Conservation (phyloP, 2,329 filamentous ascomycete species). For the Aspergillus brunneoviolaceus region DNA sequence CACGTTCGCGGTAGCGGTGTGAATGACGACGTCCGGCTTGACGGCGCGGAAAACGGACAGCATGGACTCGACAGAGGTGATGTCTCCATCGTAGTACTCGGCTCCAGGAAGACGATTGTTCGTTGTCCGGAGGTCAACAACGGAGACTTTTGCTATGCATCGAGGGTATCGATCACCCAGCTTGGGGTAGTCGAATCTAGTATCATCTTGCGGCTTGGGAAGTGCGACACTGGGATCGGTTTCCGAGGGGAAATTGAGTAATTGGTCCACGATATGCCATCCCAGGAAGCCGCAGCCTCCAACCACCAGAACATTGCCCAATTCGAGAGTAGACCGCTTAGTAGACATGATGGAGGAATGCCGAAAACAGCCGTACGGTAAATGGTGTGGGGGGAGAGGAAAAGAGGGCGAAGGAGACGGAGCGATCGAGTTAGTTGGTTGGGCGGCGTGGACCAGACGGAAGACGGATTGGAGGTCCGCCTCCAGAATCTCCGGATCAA, state of each 20-base stretch:
- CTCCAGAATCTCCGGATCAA: constrained; percentile 8
- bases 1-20: constrained; percentile 75
- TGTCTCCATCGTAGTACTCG: constrained; percentile 73
- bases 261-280: constrained; percentile 74
- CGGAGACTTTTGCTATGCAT: constrained; percentile 58
- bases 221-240: constrained; percentile 39
- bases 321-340: constrained; percentile 38
- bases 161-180: constrained; percentile 43
- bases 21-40: constrained; percentile 80
- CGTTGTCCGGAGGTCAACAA: constrained; percentile 70
- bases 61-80: constrained; percentile 66
- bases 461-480: neutral
- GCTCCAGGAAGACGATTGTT: constrained; percentile 65
- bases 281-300: constrained; percentile 84
- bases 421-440: neutral
- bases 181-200: constrained; percentile 39
- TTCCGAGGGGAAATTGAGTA: constrained; percentile 60
- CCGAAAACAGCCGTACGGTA: neutral
- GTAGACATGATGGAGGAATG: constrained; percentile 26
- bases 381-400: constrained; percentile 9
- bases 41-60: constrained; percentile 63
- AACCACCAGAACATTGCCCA: constrained; percentile 74
- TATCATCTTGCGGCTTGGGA: constrained; percentile 35
- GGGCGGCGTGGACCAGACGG: neutral
- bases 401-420: constrained; percentile 13